These are phyloP conservation scores for Leersia perrieri DNA, from an alignment of 176 grass and related monocot species.

Conservation along the genomic window DNA sequence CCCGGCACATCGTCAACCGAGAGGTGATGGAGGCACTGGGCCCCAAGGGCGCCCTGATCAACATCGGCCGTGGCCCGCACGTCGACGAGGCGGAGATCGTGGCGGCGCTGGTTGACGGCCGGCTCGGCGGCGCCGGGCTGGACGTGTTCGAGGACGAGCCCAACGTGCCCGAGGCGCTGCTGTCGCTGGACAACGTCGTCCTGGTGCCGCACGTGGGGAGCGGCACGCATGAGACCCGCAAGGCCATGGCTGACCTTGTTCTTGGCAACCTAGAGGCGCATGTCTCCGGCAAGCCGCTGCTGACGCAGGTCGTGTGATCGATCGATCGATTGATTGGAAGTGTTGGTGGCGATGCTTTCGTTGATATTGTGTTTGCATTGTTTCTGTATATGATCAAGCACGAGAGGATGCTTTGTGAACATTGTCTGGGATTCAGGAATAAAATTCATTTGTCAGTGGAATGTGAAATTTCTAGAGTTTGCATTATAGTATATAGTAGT, in stretches of 20 bases:
- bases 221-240: conserved; percentile 57
- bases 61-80: conserved; percentile 76
- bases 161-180: conserved; percentile 52
- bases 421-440: too few species aligned
- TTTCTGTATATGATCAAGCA: too few species aligned
- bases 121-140: conserved; percentile 69
- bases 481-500: too few species aligned
- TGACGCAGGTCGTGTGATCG: conserved; percentile 67
- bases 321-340: too few species aligned
- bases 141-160: conserved; percentile 95
- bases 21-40: conserved; percentile 81
- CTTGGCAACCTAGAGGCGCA: conserved; percentile 85
- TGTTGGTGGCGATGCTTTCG: too few species aligned
- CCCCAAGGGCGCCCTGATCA: conserved; percentile 70
- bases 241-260: conserved; percentile 75
- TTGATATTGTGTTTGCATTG: too few species aligned
- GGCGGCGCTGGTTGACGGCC: conserved; percentile 54
- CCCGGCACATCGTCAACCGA: conserved; percentile 70
- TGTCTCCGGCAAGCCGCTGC: conserved; percentile 54
- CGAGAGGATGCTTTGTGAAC: too few species aligned
- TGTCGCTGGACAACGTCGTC: conserved; percentile 75
- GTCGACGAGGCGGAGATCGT: conserved; percentile 83
- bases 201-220: conserved; percentile 77
- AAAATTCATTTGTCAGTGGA: too few species aligned
- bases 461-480: too few species aligned